Conservation (phyloP, 108 stramenopile species). For the Nitzschia putrida region DNA sequence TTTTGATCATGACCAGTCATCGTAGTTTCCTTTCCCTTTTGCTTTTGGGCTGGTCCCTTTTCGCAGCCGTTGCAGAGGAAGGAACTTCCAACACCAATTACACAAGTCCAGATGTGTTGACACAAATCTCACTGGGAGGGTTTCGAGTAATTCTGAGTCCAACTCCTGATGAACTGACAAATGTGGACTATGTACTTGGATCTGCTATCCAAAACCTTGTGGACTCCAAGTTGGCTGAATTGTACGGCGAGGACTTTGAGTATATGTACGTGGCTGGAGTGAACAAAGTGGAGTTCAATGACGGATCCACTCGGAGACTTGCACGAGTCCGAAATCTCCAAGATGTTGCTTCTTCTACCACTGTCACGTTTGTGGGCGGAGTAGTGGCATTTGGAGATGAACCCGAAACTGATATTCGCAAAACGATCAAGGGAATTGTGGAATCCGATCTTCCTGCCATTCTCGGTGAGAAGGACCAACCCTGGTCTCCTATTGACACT, state of each 20-base stretch:
- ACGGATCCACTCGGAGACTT: background rate
- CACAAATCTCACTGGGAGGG: conserved; percentile 1
- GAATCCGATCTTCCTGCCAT: background rate
- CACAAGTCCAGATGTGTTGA: background rate
- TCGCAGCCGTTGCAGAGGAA: too few species aligned
- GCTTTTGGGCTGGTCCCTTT: too few species aligned
- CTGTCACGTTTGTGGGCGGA: conserved; percentile 2
- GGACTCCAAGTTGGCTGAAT: background rate
- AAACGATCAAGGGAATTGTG: background rate
- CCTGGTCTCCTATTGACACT: conserved; percentile 1
- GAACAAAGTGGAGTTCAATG: background rate
- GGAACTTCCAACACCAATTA: background rate
- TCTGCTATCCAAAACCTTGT: conserved; percentile 6
- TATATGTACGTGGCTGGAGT: conserved; percentile 17
- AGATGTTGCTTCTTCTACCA: too few species aligned
- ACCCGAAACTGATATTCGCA: background rate
- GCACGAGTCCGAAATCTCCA: background rate
- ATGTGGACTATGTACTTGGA: conserved; percentile 1
- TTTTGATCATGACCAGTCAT: too few species aligned
- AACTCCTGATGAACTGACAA: conserved; percentile 3
- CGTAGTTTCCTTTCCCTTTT: too few species aligned
- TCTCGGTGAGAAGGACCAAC: background rate
- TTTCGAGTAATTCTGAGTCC: conserved; percentile 5
- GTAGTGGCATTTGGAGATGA: conserved; percentile 12
- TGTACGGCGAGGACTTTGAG: background rate